Evolutionary conservation across 1,139 yeast species (phyloP).

Genomic region (Lodderomyces theae): DNA sequence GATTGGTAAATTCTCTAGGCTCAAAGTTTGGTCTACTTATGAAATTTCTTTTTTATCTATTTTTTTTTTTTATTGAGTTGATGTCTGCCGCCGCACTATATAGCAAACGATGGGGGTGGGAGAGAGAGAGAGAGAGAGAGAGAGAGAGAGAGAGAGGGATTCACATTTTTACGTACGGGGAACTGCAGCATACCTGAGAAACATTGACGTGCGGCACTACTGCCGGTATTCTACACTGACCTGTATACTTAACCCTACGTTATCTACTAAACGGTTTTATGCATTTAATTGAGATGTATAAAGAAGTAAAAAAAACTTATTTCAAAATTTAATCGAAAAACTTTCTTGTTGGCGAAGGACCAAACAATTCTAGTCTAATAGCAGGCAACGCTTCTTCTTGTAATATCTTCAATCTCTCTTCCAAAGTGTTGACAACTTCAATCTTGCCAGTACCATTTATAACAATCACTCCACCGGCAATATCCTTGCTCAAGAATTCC

Average conservation of each 20-base stretch:
- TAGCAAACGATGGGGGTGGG: conserved; percentile 2
- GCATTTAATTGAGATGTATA: not conserved
- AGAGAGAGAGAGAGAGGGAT: too few species aligned
- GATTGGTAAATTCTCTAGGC: too few species aligned
- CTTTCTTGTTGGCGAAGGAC: conserved; percentile 82
- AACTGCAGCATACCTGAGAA: too few species aligned
- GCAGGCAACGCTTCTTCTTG: conserved; percentile 89
- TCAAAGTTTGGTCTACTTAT: too few species aligned
- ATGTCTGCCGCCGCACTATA: too few species aligned
- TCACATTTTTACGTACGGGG: too few species aligned
- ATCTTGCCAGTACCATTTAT: conserved; percentile 75
- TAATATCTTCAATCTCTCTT: conserved; percentile 83
- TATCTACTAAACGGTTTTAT: not conserved
- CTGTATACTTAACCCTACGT: too few species aligned
- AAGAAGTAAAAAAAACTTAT: conserved; percentile 3
- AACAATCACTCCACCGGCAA: conserved; percentile 84
- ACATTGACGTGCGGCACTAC: too few species aligned
- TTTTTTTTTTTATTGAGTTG: too few species aligned
- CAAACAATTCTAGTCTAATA: conserved; percentile 86
- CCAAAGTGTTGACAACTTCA: conserved; percentile 87
- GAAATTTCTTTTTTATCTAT: too few species aligned
- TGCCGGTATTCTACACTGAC: too few species aligned
- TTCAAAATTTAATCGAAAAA: conserved; percentile 68
- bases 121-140: too few species aligned
- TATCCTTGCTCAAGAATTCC: conserved; percentile 54